Conservation (phyloP, 345 rosid species). For the Nephelium lappaceum region DNA sequence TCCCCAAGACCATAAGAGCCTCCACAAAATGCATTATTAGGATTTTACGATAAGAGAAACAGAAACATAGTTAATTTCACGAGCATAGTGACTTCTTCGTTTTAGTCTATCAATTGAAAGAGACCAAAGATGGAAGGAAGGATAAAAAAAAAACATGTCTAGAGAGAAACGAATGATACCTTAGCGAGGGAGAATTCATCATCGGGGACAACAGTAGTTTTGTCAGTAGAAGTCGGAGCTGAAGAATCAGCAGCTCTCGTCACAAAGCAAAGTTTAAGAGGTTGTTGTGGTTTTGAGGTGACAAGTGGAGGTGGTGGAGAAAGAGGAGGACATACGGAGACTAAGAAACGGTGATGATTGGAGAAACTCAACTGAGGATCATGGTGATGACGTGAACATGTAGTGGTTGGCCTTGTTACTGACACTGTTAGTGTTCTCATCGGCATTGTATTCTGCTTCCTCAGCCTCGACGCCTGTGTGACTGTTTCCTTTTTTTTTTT, state of each 20-base stretch:
- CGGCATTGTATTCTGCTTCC: background rate
- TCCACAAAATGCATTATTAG: background rate
- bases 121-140: too few species aligned
- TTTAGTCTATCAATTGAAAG: background rate
- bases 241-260: constrained; percentile 69
- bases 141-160: too few species aligned
- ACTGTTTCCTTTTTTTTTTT: too few species aligned
- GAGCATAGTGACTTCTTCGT: background rate
- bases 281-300: constrained; percentile 18
- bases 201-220: constrained; percentile 52
- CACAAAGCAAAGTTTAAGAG: constrained; percentile 30
- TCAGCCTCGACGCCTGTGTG: too few species aligned
- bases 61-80: background rate
- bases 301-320: constrained; percentile 22
- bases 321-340: constrained; percentile 33
- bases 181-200: constrained; percentile 81
- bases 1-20: background rate
- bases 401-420: constrained; percentile 30
- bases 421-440: constrained; percentile 37
- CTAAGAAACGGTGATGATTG: constrained; percentile 31
- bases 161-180: constrained; percentile 33
- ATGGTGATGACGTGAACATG: constrained; percentile 26
- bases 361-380: constrained; percentile 15
- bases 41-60: background rate
- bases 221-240: constrained; percentile 40